Conservation (phyloP, 805 yeast species). For the Myxozyma mucilagina region DNA sequence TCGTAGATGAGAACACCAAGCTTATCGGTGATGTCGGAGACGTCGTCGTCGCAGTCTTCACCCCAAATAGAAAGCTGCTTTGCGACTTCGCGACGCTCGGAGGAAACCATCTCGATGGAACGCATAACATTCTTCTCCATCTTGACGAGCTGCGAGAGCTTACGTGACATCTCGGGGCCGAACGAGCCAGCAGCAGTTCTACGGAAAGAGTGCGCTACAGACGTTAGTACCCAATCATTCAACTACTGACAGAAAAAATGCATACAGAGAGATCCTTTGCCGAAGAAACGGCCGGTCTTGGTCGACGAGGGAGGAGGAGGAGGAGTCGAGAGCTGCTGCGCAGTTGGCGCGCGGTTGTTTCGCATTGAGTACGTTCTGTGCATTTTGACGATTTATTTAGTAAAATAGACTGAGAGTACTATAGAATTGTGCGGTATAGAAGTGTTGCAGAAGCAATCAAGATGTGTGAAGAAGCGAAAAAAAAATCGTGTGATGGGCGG, state of each 20-base stretch:
- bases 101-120: conserved; percentile 86
- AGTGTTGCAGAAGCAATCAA: not conserved
- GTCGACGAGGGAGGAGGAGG: conserved; percentile 95
- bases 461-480: not conserved
- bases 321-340: conserved; percentile 89
- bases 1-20: conserved; percentile 94
- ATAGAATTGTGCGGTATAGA: not conserved
- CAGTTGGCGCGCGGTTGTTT: conserved; percentile 94
- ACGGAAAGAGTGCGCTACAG: conserved; percentile 34
- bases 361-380: conserved; percentile 98
- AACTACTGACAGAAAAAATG: not conserved
- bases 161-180: conserved; percentile 94
- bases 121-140: conserved; percentile 96
- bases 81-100: conserved; percentile 94
- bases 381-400: conserved; percentile 49
- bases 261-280: conserved; percentile 42
- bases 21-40: conserved; percentile 94
- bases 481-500: not conserved
- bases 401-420: not conserved
- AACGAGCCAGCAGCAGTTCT: conserved; percentile 62
- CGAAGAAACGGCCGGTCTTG: conserved; percentile 81
- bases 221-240: not conserved
- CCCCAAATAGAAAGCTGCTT: conserved; percentile 98
- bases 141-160: conserved; percentile 87
- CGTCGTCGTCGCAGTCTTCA: conserved; percentile 96